Evolutionary conservation across 2,329 filamentous ascomycete species (phyloP), one percentile per base, ranked within the genome.

Genomic region (Neonectria sp.): DNA sequence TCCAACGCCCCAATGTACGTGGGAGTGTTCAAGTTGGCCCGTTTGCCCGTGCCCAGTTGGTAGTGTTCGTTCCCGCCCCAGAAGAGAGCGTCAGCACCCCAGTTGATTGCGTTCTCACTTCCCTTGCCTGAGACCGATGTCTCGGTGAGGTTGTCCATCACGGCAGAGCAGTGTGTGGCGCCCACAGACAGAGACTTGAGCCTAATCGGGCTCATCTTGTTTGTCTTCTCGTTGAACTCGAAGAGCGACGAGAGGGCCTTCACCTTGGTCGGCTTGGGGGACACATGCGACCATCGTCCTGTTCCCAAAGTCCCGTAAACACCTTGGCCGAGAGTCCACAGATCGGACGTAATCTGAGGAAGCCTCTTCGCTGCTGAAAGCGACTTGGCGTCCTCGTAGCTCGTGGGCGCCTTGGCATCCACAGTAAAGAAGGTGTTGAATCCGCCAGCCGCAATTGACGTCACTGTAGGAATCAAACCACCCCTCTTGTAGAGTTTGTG

Each of bases 11-110:
- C 89, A 60, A 98, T 94, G 77, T 97, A 95, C 2, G 87, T 86
- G 1, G 96, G 96, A 13, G 87, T 86, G 59, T 89, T 89, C 11
- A 93, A 78, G 77, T 98, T 98, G 76, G 90, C 96, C 68, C 95
- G 85, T 84, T 93, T 97, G 31, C 96, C 95, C 1, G 93, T 98
- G 13, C 96, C 96, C 29, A 99, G 88, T 82, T 99, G 96, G 80
- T 93, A 98, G 78, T 92, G 89, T 82, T 98, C 95, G 76, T 98
- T 99, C 60, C 94, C 94, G 68, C 96, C 96, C 94, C 95, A 99
- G 85, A 94, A 97, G 2, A 98, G 80, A 33, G 95, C 91, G 78
- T 98, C 96, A 5, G 92, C 90, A 55, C 96, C 96, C 89, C 91
- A 97, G 78, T 96, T 95, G 1, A 91, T 94, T 75, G 95, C 92